Evolutionary conservation across 495 filamentous ascomycete genomes (phyloP), one percentile per base, ranked within the genome.

Genomic region (Glutinoglossum americanum): DNA sequence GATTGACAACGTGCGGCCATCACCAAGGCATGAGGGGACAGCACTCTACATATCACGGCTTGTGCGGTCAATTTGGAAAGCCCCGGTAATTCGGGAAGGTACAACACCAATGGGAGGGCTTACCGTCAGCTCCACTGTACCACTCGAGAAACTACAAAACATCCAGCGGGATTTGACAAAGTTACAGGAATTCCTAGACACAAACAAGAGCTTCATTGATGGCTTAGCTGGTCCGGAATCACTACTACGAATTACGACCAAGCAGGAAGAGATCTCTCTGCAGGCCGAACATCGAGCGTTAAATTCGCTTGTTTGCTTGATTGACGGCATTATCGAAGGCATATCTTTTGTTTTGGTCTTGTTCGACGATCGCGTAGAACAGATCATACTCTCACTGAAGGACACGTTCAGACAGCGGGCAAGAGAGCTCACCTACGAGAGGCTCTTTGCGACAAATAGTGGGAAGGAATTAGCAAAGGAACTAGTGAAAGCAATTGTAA

Each of bases 401-500:
- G 82, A 80, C 2, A 69, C 74, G 0, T 74, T 80, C 0, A 80
- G 80, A 59, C 74, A 82, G 60, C 76, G 78, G 59, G 80, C 92
- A 58, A 73, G 78, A 48, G 74, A 82, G 55, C 75, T 95, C 33
- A 95, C 87, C 0, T 99, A 84, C 63, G 85, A 94, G 65, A 74
- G 76, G 32, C 79, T 99, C 0, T 97, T 96, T 68, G 84, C 85
- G 19, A 80, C 82, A 28, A 67, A 70, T 32, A 74, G 76, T 39
- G 92, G 93, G 10, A 87, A 88, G 59, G 85, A 94, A 25, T 77
- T 97, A n/a, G 93, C 89, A 23, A 94, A 94, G 70, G 83, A 94
- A 58, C 73, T 99, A 1, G 93, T 99, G 41, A 97, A 96, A 68
- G 89, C 89, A 1, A 96, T 99, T 61, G 92, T 99, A 57, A 97